Conservation (phyloP, 139 green algal genomes). For the Closterium sp. region DNA sequence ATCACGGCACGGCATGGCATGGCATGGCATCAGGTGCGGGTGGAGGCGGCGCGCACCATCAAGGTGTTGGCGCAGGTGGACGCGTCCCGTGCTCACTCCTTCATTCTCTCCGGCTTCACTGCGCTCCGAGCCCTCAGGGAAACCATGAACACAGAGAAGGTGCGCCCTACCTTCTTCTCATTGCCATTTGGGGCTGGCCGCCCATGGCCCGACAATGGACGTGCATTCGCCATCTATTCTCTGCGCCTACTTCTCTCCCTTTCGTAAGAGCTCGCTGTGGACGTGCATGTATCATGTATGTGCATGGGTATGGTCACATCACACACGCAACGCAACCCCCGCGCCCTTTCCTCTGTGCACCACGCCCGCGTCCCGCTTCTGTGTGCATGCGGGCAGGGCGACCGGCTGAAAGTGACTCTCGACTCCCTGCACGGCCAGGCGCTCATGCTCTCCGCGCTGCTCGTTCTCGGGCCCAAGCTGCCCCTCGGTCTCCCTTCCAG, state of each 20-base stretch:
- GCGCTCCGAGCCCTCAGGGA: slow-evolving; percentile 35
- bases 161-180: not conserved
- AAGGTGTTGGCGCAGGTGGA: slow-evolving; percentile 36
- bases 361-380: too few species aligned
- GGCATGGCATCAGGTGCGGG: slow-evolving; percentile 18
- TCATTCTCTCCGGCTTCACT: slow-evolving; percentile 41
- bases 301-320: too few species aligned
- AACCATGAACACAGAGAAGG: slow-evolving; percentile 29
- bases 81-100: slow-evolving; percentile 8
- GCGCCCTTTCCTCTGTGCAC: too few species aligned
- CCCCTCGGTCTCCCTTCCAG: slow-evolving; percentile 50
- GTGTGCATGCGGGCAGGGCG: slow-evolving; percentile 5
- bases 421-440: slow-evolving; percentile 45
- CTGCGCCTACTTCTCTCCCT: too few species aligned
- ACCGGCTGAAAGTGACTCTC: slow-evolving; percentile 11
- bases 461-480: slow-evolving; percentile 23
- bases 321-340: too few species aligned
- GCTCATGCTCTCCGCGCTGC: slow-evolving; percentile 38
- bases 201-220: too few species aligned
- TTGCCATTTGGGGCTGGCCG: too few species aligned
- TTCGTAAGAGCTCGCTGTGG: too few species aligned
- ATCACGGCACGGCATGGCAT: not conserved
- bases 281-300: too few species aligned
- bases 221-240: too few species aligned
- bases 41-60: slow-evolving; percentile 37